Conservation (phyloP, 2,329 filamentous ascomycete species). For the Aspergillus sp. region DNA sequence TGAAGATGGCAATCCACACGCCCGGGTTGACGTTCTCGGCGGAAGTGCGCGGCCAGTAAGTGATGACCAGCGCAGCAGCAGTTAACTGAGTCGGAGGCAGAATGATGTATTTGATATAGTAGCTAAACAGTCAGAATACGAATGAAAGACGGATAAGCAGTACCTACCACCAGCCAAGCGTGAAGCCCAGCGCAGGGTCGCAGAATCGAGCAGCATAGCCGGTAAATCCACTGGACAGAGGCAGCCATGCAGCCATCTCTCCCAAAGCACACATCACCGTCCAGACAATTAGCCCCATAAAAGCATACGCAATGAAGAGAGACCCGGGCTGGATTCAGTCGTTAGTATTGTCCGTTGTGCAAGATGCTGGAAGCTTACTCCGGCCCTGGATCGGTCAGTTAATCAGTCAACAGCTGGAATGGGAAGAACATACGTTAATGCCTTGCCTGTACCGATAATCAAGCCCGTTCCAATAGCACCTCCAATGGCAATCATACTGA, state of each 20-base stretch:
- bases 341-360: neutral
- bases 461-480: constrained; percentile 44
- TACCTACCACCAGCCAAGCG: constrained; percentile 67
- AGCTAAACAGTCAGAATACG: constrained; percentile 22
- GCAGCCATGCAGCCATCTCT: constrained; percentile 82
- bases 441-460: constrained; percentile 40
- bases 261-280: constrained; percentile 78
- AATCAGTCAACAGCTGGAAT: constrained; percentile 35
- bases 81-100: constrained; percentile 82
- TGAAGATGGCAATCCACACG: constrained; percentile 73
- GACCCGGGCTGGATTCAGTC: constrained; percentile 32
- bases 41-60: constrained; percentile 63
- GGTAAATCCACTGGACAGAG: constrained; percentile 74
- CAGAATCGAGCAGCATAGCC: constrained; percentile 77
- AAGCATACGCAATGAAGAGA: constrained; percentile 44
- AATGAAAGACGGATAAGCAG: neutral
- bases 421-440: constrained; percentile 31
- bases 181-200: constrained; percentile 77
- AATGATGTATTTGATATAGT: constrained; percentile 78
- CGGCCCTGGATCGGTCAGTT: neutral
- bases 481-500: constrained; percentile 45
- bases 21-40: constrained; percentile 69
- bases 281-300: constrained; percentile 62
- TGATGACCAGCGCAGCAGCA: constrained; percentile 72
- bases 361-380: neutral